These are phyloP conservation scores for Clitopilus hobsonii DNA, from an alignment of 768 basidiomycete species.

Conservation along the genomic window DNA sequence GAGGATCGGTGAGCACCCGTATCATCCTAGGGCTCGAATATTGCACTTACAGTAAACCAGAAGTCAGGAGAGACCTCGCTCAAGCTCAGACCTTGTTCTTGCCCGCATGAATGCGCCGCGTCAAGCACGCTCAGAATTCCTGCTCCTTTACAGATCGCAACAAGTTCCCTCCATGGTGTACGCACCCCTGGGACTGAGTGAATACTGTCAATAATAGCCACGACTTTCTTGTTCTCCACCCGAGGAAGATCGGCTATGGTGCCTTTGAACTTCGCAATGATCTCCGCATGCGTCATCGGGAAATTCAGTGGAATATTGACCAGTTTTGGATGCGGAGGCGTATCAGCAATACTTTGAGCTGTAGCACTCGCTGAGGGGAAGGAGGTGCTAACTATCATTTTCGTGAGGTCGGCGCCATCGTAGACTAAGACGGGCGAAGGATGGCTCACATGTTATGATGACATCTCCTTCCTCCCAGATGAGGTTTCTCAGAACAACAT, in stretches of 20 bases:
- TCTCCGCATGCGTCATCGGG: slow-evolving; percentile 47
- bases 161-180: slow-evolving; percentile 78
- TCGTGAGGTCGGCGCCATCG: neutral
- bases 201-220: slow-evolving; percentile 70
- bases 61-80: slow-evolving; percentile 62
- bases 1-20: neutral
- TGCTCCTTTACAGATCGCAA: slow-evolving; percentile 57
- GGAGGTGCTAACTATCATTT: slow-evolving; percentile 10
- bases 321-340: slow-evolving; percentile 45
- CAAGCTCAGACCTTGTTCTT: slow-evolving; percentile 62
- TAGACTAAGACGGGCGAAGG: neutral
- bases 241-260: slow-evolving; percentile 9
- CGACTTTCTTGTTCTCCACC: slow-evolving; percentile 32
- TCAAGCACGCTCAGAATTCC: slow-evolving; percentile 69
- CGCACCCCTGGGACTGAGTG: slow-evolving; percentile 57
- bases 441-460: slow-evolving; percentile 43
- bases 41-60: slow-evolving; percentile 61
- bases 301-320: slow-evolving; percentile 48
- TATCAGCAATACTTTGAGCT: slow-evolving; percentile 49
- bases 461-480: slow-evolving; percentile 59
- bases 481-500: slow-evolving; percentile 59
- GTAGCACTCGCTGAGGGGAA: slow-evolving; percentile 53
- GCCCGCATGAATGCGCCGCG: slow-evolving; percentile 79
- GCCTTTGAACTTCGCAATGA: slow-evolving; percentile 28
- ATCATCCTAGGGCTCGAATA: neutral